Percentiles rank a stretch among this genome's conserved stretches.
These are phyloP conservation scores for Naganishia vaughanmartiniae DNA, from an alignment of 768 basidiomycete genomes.

Conservation along the genomic window DNA sequence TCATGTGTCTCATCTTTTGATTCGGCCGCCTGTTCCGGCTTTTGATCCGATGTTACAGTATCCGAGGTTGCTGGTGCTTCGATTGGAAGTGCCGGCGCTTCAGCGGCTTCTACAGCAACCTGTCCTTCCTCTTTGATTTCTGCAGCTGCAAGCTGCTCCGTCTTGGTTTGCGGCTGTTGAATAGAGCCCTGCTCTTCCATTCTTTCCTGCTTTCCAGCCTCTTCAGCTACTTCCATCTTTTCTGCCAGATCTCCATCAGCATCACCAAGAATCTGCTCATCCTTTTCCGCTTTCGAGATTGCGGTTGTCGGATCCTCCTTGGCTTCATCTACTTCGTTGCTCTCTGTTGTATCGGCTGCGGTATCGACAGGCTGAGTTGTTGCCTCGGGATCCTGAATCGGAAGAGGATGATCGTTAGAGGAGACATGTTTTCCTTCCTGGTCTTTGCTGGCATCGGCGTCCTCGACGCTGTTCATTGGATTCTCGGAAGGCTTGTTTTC, in stretches of 20 bases:
- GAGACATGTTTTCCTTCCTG: constrained; percentile 8
- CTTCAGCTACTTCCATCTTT: constrained; percentile 37
- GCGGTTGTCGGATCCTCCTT: constrained; percentile 7
- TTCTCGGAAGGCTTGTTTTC: constrained; percentile 27
- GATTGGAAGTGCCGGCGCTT: constrained; percentile 20
- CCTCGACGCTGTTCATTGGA: not conserved
- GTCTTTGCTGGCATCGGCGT: not conserved
- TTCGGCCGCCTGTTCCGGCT: not conserved
- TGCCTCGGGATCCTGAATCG: constrained; percentile 11
- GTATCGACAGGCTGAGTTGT: not conserved
- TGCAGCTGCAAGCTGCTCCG: constrained; percentile 26
- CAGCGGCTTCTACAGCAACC: constrained; percentile 36
- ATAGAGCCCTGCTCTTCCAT: constrained; percentile 17
- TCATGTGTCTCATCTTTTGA: not conserved
- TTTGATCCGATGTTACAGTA: not conserved
- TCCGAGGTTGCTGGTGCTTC: not conserved
- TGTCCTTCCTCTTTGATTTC: constrained; percentile 26
- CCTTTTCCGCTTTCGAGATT: constrained; percentile 14
- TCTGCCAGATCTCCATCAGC: constrained; percentile 34
- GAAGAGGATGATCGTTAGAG: not conserved
- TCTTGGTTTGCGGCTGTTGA: constrained; percentile 13
- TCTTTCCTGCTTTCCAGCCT: constrained; percentile 31
- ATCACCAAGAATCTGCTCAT: constrained; percentile 27
- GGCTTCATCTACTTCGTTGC: not conserved
- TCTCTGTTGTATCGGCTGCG: not conserved